These are phyloP conservation scores for Vaccinium corymbosum DNA, from an alignment of 148 eudicot species.

Conservation along the genomic window DNA sequence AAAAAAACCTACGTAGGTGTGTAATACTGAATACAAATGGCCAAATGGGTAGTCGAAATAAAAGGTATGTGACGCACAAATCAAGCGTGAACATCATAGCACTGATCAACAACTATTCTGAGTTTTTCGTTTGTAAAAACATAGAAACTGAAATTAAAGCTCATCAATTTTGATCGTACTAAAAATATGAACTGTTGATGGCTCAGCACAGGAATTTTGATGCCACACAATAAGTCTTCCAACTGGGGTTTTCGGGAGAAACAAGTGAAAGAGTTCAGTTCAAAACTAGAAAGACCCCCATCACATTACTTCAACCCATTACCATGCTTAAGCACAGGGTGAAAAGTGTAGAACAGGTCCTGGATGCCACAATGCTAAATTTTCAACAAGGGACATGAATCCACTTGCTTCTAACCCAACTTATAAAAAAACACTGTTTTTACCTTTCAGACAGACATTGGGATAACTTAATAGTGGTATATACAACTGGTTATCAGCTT, in stretches of 20 bases:
- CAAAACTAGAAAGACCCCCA: neutral
- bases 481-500: neutral
- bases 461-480: neutral
- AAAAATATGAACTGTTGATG: neutral
- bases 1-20: too few species aligned
- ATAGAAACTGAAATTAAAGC: neutral
- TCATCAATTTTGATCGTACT: neutral
- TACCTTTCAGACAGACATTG: neutral
- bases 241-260: neutral
- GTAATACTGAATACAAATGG: neutral
- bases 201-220: neutral
- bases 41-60: neutral
- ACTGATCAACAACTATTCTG: neutral
- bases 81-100: neutral
- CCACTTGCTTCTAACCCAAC: conserved; percentile 21
- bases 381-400: conserved; percentile 36
- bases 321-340: neutral
- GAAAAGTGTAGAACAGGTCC: conserved; percentile 26
- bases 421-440: neutral
- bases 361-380: conserved; percentile 26
- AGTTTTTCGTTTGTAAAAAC: neutral
- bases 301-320: conserved; percentile 5
- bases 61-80: neutral
- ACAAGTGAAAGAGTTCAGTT: conserved; percentile 1
- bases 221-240: neutral